Evolutionary conservation across 345 rosid genomes (phyloP).

Genomic region (Aquilaria yunnanensis): DNA sequence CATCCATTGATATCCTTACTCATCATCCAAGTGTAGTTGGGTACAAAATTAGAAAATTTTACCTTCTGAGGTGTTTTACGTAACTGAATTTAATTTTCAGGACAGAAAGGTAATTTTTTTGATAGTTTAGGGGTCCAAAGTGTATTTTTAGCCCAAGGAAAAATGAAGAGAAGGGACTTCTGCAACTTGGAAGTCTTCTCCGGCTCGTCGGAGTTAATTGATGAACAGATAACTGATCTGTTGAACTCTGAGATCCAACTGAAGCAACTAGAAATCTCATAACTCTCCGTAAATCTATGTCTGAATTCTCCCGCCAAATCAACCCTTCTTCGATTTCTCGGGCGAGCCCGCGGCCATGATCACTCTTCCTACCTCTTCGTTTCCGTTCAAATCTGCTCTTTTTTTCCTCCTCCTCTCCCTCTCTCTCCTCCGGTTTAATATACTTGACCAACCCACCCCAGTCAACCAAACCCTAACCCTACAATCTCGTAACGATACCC

Average conservation of each 20-base stretch:
- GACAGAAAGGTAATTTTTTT: no score
- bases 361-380: slow-evolving; percentile 3
- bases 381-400: slow-evolving; percentile 20
- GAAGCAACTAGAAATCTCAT: background rate
- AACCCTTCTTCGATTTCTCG: slow-evolving; percentile 7
- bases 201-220: no score
- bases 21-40: no score
- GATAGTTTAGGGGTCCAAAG: no score
- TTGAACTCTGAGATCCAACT: slow-evolving; percentile 1
- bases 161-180: background rate
- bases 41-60: no score
- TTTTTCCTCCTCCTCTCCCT: slow-evolving; percentile 26
- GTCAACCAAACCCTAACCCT: slow-evolving; percentile 19
- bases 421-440: slow-evolving; percentile 33
- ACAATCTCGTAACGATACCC: slow-evolving; percentile 12
- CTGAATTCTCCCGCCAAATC: slow-evolving; percentile 25
- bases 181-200: background rate
- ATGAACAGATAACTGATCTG: background rate
- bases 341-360: slow-evolving; percentile 9
- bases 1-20: no score
- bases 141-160: background rate
- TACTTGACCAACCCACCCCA: slow-evolving; percentile 16
- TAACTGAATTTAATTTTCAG: no score
- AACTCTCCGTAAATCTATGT: slow-evolving; percentile 15
- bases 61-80: no score